Evolutionary conservation across 1,284 basidiomycete species (phyloP), one percentile per base, ranked within the genome.

Genomic region (Vanrija sp.): DNA sequence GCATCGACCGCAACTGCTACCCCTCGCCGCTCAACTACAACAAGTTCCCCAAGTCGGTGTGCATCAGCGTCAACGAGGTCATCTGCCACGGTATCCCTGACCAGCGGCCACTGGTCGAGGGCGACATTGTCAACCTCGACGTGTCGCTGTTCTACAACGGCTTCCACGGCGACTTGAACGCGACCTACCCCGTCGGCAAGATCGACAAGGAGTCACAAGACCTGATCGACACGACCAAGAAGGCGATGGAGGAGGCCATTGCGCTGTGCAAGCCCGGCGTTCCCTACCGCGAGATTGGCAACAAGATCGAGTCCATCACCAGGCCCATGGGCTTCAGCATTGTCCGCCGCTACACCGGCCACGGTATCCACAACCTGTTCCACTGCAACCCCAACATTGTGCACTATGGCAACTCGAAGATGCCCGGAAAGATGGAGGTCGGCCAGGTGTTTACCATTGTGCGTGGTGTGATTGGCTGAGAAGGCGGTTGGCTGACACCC

Each of bases 1-100:
- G 84, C 62, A 87, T 98, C 65, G 89, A 95, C 78, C 83, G 94
- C 52, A 86, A 91, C 67, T 86, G 90, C 45, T 98, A 98, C 77
- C 96, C 96, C 4, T 92, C 89, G 38, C 91, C 96, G 38, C 80
- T 98, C 52, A 93, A 93, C 72, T 99, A 99, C 78, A 85, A 88
- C 61, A 82, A 84, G 49, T 98, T 88, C 74, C 95, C 95, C 25
- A 97, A 98, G 80, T 96, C 91, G 44, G 85, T 97, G 46, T 99
- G 96, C 86, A 95, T 89, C 78, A 69, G 88, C 83, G 80, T 98
- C 43, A 98, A 99, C 77, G 96, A 98, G 76, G 87, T 86, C 54
- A 95, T 98, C 68, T 98, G 96, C 74, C 96, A 98, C 75, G 91
- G 91, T 53, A 96, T 97, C 63, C 93, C 93, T 43, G 93, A 96